Conservation (phyloP, 805 yeast genomes). For the Tetrapisispora iriomotensis region DNA sequence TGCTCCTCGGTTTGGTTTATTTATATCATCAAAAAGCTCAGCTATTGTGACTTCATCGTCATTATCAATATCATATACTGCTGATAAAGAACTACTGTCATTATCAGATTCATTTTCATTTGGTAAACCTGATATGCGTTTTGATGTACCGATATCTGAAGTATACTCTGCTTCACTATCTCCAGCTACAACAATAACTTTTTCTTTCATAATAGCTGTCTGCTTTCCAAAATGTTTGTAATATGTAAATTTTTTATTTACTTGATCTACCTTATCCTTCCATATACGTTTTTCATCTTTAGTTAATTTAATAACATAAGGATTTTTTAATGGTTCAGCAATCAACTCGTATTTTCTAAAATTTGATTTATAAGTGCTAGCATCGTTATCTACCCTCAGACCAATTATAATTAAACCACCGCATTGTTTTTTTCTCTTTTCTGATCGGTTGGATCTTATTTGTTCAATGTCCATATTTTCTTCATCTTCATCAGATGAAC, state of each 20-base stretch:
- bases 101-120: background rate
- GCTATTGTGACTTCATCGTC: too few species aligned
- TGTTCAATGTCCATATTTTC: constrained; percentile 12
- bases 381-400: constrained; percentile 1
- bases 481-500: constrained; percentile 28
- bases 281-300: constrained; percentile 14
- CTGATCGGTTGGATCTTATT: constrained; percentile 12
- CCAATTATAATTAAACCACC: constrained; percentile 23
- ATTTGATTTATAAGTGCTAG: background rate
- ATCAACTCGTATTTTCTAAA: constrained; percentile 16
- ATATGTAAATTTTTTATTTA: constrained; percentile 8
- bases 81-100: background rate
- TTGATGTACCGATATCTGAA: background rate
- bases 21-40: too few species aligned
- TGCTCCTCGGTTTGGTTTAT: too few species aligned
- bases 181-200: background rate
- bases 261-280: constrained; percentile 6
- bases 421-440: constrained; percentile 9
- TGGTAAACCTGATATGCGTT: background rate
- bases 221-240: constrained; percentile 13
- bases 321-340: constrained; percentile 24
- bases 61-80: too few species aligned
- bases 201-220: constrained; percentile 9
- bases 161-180: background rate
- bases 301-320: constrained; percentile 19